Evolutionary conservation across 768 basidiomycete genomes (phyloP), one percentile per base, ranked within the genome.

Genomic region (Rubroboletus pulcherrimus): DNA sequence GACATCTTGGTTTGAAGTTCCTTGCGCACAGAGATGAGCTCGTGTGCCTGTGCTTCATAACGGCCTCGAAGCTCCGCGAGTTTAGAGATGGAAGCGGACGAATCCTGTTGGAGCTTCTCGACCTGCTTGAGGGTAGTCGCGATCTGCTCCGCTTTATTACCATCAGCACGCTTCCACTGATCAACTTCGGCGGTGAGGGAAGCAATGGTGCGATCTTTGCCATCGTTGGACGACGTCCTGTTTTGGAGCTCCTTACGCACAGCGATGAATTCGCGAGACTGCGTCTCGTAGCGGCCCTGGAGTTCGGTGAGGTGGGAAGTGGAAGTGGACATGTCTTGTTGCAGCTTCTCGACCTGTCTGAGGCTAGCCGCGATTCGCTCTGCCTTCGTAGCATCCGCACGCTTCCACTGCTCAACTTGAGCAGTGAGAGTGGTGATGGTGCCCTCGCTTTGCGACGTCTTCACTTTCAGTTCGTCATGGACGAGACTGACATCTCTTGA

Each of bases 401-500:
- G 33, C 43, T 51, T 51, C 46, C 53, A 51, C 24, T 49, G 57
- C 15, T 48, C 30, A 17, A 55, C 30, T 38, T 59, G 46, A 0
- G 14, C 14, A 10, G 49, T 49, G 37, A 61, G 58, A 5, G 53
- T 37, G 12, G 38, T 4, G 14, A 49, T 19, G 21, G 46, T 49
- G 2, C 38, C 37, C 17, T 60, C 46, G 26, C 43, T n/a, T 33
- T 48, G 45, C 4, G 43, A 60, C 11, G 53, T 29, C 53, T 37
- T 55, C 24, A 24, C 30, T 11, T 26, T 15, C 10, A 60, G 12
- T 6, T 61, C 46, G 2, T 55, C 53, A 14, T 10, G 42, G 29
- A 29, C 8, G 1, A 19, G 3, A 12, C 46, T 31, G 42, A 49
- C 7, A n/a, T 52, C 43, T 19, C 19, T 50, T 6, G 54, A 55